phyloP scores from a whole-genome alignment of 768 basidiomycete genomes.

The Calvatia gigantea region DNA sequence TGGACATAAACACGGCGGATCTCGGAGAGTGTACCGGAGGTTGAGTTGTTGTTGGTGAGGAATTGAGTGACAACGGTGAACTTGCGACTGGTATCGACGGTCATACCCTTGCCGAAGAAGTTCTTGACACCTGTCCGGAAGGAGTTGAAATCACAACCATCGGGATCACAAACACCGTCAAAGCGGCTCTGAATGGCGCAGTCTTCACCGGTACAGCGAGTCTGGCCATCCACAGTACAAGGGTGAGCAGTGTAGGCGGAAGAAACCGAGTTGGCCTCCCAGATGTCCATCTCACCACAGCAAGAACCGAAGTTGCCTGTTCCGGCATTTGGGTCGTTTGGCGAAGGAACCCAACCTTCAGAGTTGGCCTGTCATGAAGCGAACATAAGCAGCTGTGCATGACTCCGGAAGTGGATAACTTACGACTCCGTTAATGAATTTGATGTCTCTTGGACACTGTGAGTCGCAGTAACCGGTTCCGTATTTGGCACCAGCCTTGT shows the following conservation, averaged over 20 bases:
- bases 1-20: slow-evolving; percentile 25
- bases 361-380: slow-evolving; percentile 39
- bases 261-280: slow-evolving; percentile 41
- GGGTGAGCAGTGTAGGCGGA: slow-evolving; percentile 38
- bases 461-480: slow-evolving; percentile 68
- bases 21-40: slow-evolving; percentile 24
- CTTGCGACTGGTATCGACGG: slow-evolving; percentile 20
- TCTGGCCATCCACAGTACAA: slow-evolving; percentile 29
- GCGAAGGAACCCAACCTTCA: slow-evolving; percentile 5
- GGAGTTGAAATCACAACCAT: slow-evolving; percentile 49
- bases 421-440: slow-evolving; percentile 59
- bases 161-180: slow-evolving; percentile 35
- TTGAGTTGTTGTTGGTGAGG: slow-evolving; percentile 34
- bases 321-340: slow-evolving; percentile 29
- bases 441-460: slow-evolving; percentile 59
- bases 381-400: neutral
- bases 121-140: slow-evolving; percentile 36
- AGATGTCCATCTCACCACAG: slow-evolving; percentile 44
- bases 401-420: slow-evolving; percentile 10
- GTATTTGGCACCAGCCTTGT: slow-evolving; percentile 54
- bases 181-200: slow-evolving; percentile 22
- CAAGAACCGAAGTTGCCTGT: slow-evolving; percentile 35
- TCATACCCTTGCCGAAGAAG: slow-evolving; percentile 36
- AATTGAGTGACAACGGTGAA: slow-evolving; percentile 34
- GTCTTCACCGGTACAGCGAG: slow-evolving; percentile 28